Conservation (phyloP, 257 asterid species). For the Nicotiana undulata region DNA sequence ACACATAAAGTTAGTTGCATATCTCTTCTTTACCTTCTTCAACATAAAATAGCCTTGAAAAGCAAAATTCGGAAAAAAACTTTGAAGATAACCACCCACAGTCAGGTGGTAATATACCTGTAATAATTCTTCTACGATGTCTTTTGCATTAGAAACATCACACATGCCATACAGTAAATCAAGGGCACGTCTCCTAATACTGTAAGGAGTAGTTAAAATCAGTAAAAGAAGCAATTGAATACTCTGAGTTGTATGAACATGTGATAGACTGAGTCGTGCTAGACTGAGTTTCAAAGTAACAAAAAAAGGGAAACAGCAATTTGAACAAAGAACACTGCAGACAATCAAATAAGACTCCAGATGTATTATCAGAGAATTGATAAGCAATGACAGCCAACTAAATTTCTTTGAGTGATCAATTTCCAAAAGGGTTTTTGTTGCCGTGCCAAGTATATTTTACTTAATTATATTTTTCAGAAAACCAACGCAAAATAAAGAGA, state of each 20-base stretch:
- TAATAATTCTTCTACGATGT: conserved; percentile 89
- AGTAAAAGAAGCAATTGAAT: conserved; percentile 2
- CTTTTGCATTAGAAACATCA: conserved; percentile 96
- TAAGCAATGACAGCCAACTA: background rate
- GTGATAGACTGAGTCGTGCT: background rate
- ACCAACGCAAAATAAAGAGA: background rate
- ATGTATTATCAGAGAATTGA: background rate
- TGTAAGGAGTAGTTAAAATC: conserved; percentile 25
- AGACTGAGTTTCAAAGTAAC: background rate
- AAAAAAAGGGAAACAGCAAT: background rate
- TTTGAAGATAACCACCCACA: background rate
- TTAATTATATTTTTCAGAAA: background rate
- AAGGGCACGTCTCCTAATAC: conserved; percentile 94
- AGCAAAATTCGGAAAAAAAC: background rate
- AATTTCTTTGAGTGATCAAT: background rate
- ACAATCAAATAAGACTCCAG: background rate
- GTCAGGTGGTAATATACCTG: conserved; percentile 47
- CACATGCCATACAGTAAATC: conserved; percentile 98
- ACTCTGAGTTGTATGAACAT: background rate
- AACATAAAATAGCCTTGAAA: background rate
- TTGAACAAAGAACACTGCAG: background rate
- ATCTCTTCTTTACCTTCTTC: conserved; percentile 4
- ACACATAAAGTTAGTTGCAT: conserved; percentile 15
- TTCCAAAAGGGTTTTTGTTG: background rate
- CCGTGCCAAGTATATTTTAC: background rate